Evolutionary conservation across 306 rosid genomes (phyloP).

Genomic region (Hippophae tibetana): DNA sequence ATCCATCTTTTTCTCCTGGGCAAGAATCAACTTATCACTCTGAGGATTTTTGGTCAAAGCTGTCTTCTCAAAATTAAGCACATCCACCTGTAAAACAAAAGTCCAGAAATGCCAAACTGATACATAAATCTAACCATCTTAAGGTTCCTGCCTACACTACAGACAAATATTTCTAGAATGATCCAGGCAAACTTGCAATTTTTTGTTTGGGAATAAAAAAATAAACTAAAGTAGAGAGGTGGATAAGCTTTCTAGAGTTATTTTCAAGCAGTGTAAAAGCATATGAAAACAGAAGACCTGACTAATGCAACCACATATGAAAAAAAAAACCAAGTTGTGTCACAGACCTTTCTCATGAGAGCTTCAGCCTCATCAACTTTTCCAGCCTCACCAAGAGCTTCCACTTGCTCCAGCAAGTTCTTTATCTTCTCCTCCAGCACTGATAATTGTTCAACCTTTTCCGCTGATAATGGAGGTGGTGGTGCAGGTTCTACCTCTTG

Average conservation of each 20-base stretch:
- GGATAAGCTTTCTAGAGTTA: too few relatives aligned
- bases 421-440: conserved; percentile 93
- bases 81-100: conserved; percentile 56
- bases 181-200: too few relatives aligned
- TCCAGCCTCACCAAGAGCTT: conserved; percentile 96
- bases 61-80: conserved; percentile 79
- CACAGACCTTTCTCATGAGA: conserved; percentile 82
- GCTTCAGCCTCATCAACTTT: conserved; percentile 99
- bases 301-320: too few relatives aligned
- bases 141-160: neutral
- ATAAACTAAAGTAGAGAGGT: too few relatives aligned
- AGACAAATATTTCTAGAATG: neutral
- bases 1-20: conserved; percentile 97
- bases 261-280: too few relatives aligned
- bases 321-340: neutral
- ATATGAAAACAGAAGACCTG: too few relatives aligned
- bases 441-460: conserved; percentile 76
- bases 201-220: too few relatives aligned
- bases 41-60: conserved; percentile 64
- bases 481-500: conserved; percentile 97
- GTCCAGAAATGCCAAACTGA: conserved; percentile 8
- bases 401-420: conserved; percentile 94
- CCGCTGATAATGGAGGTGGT: conserved; percentile 65
- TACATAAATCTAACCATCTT: conserved; percentile 6
- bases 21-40: conserved; percentile 65